These are phyloP conservation scores for Chimonanthus praecox DNA, from an alignment of 164 flowering plant species.

Conservation along the genomic window DNA sequence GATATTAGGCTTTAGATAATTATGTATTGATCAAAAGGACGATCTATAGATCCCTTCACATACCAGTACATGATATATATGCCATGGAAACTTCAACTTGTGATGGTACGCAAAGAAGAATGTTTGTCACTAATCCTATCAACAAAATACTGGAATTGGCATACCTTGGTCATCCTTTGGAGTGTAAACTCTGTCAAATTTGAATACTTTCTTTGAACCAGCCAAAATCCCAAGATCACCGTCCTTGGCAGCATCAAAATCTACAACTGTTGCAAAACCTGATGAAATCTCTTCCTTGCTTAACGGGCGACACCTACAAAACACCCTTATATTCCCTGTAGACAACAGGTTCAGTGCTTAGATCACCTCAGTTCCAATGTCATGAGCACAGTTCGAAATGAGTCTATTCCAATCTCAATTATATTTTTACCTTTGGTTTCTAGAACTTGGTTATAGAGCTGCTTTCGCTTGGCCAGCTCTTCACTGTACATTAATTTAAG, in stretches of 20 bases:
- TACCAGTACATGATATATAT: too few relatives aligned
- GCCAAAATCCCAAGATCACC: conserved; percentile 66
- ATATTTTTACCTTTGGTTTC: conserved; percentile 60
- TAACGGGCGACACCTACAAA: conserved; percentile 87
- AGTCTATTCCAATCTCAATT: not conserved
- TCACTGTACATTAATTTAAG: conserved; percentile 71
- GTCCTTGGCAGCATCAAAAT: conserved; percentile 78
- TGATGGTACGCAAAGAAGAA: too few relatives aligned
- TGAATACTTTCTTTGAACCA: conserved; percentile 57
- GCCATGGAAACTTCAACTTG: too few relatives aligned
- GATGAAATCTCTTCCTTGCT: conserved; percentile 48
- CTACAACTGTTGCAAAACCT: conserved; percentile 52
- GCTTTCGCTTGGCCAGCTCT: conserved; percentile 69
- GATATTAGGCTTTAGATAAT: too few relatives aligned
- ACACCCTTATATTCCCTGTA: conserved; percentile 88
- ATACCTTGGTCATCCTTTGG: conserved; percentile 86
- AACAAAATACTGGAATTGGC: not conserved
- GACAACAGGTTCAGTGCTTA: not conserved
- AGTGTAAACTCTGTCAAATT: conserved; percentile 74
- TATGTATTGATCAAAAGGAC: too few relatives aligned
- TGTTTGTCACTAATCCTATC: too few relatives aligned
- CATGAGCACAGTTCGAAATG: not conserved
- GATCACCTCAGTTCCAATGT: not conserved
- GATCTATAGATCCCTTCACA: too few relatives aligned
- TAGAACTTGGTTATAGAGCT: conserved; percentile 66